Evolutionary conservation across 2,329 filamentous ascomycete species (phyloP).

Genomic region (Delphinella strobiligena): DNA sequence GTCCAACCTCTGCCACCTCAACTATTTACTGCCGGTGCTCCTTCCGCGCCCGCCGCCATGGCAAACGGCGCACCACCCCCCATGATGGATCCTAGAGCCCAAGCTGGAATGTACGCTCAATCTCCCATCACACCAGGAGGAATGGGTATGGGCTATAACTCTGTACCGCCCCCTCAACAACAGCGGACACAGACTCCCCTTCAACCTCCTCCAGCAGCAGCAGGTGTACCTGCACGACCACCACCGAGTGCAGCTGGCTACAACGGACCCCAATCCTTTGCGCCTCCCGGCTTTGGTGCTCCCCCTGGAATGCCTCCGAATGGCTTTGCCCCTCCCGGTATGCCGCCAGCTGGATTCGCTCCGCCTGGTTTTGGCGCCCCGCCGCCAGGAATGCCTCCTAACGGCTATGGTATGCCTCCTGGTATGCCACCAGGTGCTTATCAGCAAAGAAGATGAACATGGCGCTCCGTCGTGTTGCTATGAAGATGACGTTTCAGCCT

Average conservation of each 20-base stretch:
- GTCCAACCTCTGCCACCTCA: conserved; percentile 63
- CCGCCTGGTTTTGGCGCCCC: conserved; percentile 21
- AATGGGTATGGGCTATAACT: conserved; percentile 24
- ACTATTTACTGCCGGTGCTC: conserved; percentile 42
- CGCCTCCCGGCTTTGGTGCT: conserved; percentile 29
- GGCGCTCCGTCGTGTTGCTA: too few relatives aligned
- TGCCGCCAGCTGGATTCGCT: conserved; percentile 18
- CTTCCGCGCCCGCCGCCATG: conserved; percentile 33
- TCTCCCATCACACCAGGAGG: conserved; percentile 15
- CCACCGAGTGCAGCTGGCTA: conserved; percentile 57
- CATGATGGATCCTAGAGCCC: conserved; percentile 24
- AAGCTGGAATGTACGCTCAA: conserved; percentile 13
- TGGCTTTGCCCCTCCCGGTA: conserved; percentile 21
- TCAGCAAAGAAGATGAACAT: background rate
- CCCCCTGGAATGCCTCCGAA: conserved; percentile 25
- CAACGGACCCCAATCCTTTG: conserved; percentile 49
- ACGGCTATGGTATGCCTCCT: conserved; percentile 28
- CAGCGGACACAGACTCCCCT: conserved; percentile 34
- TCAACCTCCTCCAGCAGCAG: conserved; percentile 46
- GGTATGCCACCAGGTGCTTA: conserved; percentile 23
- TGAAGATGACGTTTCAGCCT: too few relatives aligned
- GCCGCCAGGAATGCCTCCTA: conserved; percentile 22
- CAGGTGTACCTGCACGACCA: conserved; percentile 55
- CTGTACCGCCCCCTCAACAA: conserved; percentile 27
- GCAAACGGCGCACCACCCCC: conserved; percentile 28